Evolutionary conservation across 139 green algal species (phyloP), one percentile per base, ranked within the genome.

Genomic region (Chlorella vulgaris): DNA sequence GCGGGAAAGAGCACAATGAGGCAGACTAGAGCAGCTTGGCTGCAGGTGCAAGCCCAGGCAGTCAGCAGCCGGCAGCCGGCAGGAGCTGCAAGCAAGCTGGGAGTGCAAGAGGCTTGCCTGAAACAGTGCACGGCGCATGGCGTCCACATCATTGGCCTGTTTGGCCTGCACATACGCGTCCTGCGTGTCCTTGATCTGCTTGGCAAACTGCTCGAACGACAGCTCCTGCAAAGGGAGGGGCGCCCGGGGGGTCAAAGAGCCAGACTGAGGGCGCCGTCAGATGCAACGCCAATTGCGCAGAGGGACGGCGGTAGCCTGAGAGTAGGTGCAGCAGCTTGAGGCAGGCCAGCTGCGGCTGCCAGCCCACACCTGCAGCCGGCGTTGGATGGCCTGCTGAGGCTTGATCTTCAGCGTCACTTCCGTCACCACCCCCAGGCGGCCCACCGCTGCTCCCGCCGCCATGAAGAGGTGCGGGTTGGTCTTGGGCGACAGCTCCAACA

Each of bases 401-500:
- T 50, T 75, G 36, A 83, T 88, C 3, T 63, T 74, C 2, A 96
- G 53, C 0, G 85, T 93, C 1, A 96, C 38, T 38, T 93, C 85
- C 7, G 90, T 92, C 66, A 95, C 89, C 66, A 96, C 82, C 24
- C 93, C 93, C 60, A 96, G 86, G 10, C 91, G 84, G 21, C 93
- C 93, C 26, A 95, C 88, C 24, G 62, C 21, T 1, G 26, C 53
- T 26, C 73, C 73, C 62, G 51, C 38, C 28, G 90, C 91, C 22
- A 61, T 80, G 77, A 80, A 94, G 7, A 95, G 82, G 76, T 93
- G 87, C 36, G 87, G 88, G 82, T 96, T 77, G 26, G 66, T 86
- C 21, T 86, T 81, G 22, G 84, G 62, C 0, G 86, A 90, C 66
- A 96, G 86, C 7, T 86, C 78, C n/a, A 78, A 61, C 38, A 93